These are phyloP conservation scores for Myriosclerotinia duriaeana DNA, from an alignment of 2,329 filamentous ascomycete genomes.

Conservation along the genomic window DNA sequence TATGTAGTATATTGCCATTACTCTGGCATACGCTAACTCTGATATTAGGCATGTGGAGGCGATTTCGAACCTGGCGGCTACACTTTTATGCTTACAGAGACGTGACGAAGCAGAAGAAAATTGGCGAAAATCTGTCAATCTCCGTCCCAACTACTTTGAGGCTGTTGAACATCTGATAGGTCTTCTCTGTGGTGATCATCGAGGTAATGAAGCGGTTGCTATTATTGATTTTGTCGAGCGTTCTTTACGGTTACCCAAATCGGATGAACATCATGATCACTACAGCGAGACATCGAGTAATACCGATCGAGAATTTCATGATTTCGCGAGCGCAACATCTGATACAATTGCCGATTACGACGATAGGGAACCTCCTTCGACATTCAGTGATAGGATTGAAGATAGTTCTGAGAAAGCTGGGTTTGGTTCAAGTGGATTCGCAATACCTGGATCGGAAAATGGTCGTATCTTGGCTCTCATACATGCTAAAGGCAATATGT, in stretches of 20 bases:
- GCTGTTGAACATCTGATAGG: constrained; percentile 93
- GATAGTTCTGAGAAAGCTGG: constrained; percentile 41
- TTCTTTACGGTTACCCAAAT: constrained; percentile 56
- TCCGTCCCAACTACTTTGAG: constrained; percentile 86
- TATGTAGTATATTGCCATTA: constrained; percentile 42
- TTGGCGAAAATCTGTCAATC: constrained; percentile 81
- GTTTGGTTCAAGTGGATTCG: constrained; percentile 80
- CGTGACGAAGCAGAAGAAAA: constrained; percentile 80
- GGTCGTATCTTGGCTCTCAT: constrained; percentile 90
- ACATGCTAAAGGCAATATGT: constrained; percentile 97
- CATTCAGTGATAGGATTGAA: constrained; percentile 27
- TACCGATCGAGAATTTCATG: constrained; percentile 39
- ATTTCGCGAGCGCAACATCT: constrained; percentile 32
- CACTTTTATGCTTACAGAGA: constrained; percentile 78
- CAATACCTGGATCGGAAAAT: constrained; percentile 81
- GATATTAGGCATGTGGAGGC: constrained; percentile 72
- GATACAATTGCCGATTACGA: constrained; percentile 39
- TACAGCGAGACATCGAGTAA: constrained; percentile 61
- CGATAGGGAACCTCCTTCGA: constrained; percentile 32
- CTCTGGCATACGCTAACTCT: constrained; percentile 20
- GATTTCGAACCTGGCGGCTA: constrained; percentile 88
- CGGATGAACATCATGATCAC: constrained; percentile 52
- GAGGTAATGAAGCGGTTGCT: constrained; percentile 79
- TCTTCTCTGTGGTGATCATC: constrained; percentile 76
- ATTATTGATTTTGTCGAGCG: constrained; percentile 84